Evolutionary conservation across 2,329 filamentous ascomycete species (phyloP).

Genomic region (Ophiostoma ulmi): DNA sequence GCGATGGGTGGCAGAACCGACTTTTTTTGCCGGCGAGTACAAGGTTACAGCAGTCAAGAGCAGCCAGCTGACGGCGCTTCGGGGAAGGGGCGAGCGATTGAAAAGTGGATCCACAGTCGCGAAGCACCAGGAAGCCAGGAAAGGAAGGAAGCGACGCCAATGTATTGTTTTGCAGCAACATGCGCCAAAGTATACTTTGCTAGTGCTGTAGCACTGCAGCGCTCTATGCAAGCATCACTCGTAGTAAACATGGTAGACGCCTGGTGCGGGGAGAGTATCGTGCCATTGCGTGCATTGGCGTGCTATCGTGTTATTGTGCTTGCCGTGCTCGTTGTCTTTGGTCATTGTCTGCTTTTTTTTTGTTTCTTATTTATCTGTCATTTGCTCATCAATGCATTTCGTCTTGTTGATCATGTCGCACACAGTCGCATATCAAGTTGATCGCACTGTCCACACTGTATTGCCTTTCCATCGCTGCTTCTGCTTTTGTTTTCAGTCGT

Average conservation of each 20-base stretch:
- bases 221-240: background rate
- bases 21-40: conserved; percentile 10
- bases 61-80: conserved; percentile 22
- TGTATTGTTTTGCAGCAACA: background rate
- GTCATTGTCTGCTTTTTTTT: background rate
- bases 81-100: conserved; percentile 24
- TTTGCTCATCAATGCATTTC: background rate
- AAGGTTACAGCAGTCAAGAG: background rate
- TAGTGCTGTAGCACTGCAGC: background rate
- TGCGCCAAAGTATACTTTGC: background rate
- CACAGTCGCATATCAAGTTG: background rate
- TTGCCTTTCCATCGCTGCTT: background rate
- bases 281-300: background rate
- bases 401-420: background rate
- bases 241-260: background rate
- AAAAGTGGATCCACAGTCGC: conserved; percentile 19
- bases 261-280: conserved; percentile 6
- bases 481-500: background rate
- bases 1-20: conserved; percentile 15
- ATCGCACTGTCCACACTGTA: background rate
- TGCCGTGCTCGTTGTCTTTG: background rate
- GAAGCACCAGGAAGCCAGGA: conserved; percentile 18
- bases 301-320: background rate
- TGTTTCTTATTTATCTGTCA: background rate
- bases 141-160: background rate